Evolutionary conservation across 768 basidiomycete genomes (phyloP), one percentile per base, ranked within the genome.

Genomic region (Lactarius hengduanensis): DNA sequence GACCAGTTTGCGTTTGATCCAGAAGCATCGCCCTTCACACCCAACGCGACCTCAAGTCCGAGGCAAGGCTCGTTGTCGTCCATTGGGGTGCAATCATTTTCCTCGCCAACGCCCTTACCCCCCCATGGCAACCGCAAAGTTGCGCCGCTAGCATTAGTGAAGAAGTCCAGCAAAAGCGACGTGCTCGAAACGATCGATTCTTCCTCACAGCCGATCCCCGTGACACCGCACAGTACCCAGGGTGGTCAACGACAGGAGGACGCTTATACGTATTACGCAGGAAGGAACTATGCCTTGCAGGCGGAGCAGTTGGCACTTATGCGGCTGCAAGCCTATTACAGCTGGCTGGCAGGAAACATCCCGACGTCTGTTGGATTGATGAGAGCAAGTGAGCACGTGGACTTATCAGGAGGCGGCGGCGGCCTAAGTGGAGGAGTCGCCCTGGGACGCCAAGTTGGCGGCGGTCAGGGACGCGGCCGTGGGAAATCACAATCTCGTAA

Each of bases 11-110:
- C 41, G 3, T 64, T 70, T 47, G 64, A 69, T 55, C 67, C 69
- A 0, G 63, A 62, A 41, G 63, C 67, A 5, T 64, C 63, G 10
- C 67, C 69, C 1, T 70, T 70, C 60, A 62, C 67, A 4, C 69
- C 69, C 5, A 68, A 54, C 30, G 69, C 69, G 28, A 70, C 69
- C 26, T 70, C 69, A 2, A 70, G 69, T 53, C 69, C 66, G 4
- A 55, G 54, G 18, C 69, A 53, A n/a, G 50, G 55, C 9, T 69
- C 69, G 13, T 16, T 43, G 34, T 56, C 58, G 7, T 63, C 50
- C 13, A 57, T 59, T 30, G 61, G 53, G 20, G 53, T 63, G 22
- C 61, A 57, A 36, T 67, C 65, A 6, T 59, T 63, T 62, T 59
- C 58, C 32, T 67, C 68, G 11, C 68, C 59, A 11, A 67, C 65